Conservation (phyloP, 345 rosid species). For the Cardamine resedifolia region DNA sequence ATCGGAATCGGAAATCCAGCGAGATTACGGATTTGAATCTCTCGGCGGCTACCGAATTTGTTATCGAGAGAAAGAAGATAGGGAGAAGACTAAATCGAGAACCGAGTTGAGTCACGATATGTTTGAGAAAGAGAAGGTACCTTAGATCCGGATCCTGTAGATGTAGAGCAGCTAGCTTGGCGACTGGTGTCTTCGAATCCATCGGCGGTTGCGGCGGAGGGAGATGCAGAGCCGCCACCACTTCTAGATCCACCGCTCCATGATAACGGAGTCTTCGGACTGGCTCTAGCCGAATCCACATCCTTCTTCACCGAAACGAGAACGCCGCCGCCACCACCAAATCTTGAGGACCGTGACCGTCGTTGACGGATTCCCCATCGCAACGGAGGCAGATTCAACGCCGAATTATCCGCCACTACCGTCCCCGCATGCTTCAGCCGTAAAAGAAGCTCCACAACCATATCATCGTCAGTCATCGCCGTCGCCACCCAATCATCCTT, state of each 20-base stretch:
- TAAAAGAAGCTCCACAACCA: slow-evolving; percentile 68
- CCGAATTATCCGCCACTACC: slow-evolving; percentile 28
- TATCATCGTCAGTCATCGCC: slow-evolving; percentile 64
- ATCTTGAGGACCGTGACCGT: slow-evolving; percentile 50
- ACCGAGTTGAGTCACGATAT: background rate
- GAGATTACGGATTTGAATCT: background rate
- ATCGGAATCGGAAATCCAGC: slow-evolving; percentile 4
- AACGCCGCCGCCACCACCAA: slow-evolving; percentile 33
- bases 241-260: slow-evolving; percentile 66
- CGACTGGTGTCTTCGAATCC: slow-evolving; percentile 63
- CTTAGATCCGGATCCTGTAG: slow-evolving; percentile 73
- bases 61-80: background rate
- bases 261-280: slow-evolving; percentile 75
- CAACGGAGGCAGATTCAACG: slow-evolving; percentile 36
- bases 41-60: background rate
- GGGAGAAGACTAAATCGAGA: slow-evolving; percentile 10
- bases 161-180: slow-evolving; percentile 43
- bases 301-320: slow-evolving; percentile 37
- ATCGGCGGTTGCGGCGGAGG: slow-evolving; percentile 56
- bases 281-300: slow-evolving; percentile 51
- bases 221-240: slow-evolving; percentile 42
- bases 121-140: slow-evolving; percentile 33
- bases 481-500: slow-evolving; percentile 69
- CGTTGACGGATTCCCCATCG: slow-evolving; percentile 68
- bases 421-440: slow-evolving; percentile 47